Evolutionary conservation across 495 filamentous ascomycete species (phyloP).

Genomic region (Physcia stellaris): DNA sequence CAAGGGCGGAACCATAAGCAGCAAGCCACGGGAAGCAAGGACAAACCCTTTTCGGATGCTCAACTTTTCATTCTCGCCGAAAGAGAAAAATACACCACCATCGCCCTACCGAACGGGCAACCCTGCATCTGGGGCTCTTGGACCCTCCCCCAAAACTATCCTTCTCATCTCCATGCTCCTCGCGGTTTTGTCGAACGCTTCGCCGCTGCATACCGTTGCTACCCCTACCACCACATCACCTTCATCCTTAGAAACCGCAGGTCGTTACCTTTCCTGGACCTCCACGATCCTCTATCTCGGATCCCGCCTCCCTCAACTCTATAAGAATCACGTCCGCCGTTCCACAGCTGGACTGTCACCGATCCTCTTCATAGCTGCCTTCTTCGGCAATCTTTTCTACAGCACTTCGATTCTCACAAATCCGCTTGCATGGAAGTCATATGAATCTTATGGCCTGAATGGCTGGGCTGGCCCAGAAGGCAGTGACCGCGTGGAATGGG

Average conservation of each 20-base stretch:
- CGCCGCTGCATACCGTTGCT: slow-evolving; percentile 22
- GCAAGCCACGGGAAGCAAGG: neutral
- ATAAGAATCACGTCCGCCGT: slow-evolving; percentile 51
- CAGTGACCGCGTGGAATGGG: slow-evolving; percentile 43
- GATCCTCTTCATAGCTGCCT: slow-evolving; percentile 55
- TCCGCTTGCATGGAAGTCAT: slow-evolving; percentile 51
- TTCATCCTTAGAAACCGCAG: slow-evolving; percentile 29
- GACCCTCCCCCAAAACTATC: slow-evolving; percentile 27
- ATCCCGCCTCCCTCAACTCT: slow-evolving; percentile 58
- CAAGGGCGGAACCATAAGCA: neutral
- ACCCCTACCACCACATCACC: slow-evolving; percentile 10
- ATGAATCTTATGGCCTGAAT: slow-evolving; percentile 46
- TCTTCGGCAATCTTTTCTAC: slow-evolving; percentile 63
- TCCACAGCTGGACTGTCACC: slow-evolving; percentile 60
- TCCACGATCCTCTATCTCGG: slow-evolving; percentile 53
- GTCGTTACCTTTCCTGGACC: slow-evolving; percentile 50
- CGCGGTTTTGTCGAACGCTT: slow-evolving; percentile 30
- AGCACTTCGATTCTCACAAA: slow-evolving; percentile 51
- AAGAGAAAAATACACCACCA: neutral
- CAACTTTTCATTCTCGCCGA: slow-evolving; percentile 1
- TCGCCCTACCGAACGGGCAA: slow-evolving; percentile 2
- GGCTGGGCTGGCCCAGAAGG: slow-evolving; percentile 53
- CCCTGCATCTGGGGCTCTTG: neutral
- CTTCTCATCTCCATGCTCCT: slow-evolving; percentile 33
- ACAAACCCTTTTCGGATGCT: neutral